Base-by-base conservation (phyloP, 1,284 basidiomycete genomes). In the Ceratobasidium papillatum region DNA sequence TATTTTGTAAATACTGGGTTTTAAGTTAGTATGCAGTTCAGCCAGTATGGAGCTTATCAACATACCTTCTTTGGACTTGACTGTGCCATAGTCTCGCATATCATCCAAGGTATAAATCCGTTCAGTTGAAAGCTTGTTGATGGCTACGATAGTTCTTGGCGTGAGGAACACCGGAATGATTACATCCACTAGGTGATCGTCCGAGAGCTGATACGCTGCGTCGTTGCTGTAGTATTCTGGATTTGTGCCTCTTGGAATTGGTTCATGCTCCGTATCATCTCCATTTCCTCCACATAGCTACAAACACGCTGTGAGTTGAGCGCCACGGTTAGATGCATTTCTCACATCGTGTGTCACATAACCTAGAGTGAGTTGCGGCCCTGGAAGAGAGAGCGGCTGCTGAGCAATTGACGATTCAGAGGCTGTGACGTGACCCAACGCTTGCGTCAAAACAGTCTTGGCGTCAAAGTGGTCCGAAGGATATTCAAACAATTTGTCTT, bases 261-360 rank as follows among this genome's bases (percentile, higher is more conserved):
- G 4, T 17, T 19, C 41, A 32, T 71, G 68, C 22, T 59, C 56
- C 2, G 68, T 71, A 25, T 71, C 68, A 38, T 71, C 68, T 7
- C 68, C 68, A 25, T 49, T 34, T 32, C 68, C 68, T 27, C 45
- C 68, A 61, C 68, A 71, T 45, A 47, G 14, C 68, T 71, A 30
- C 22, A 22, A 2, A 12, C 25, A 52, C 38, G n/a, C n/a, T 19
- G 12, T 56, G n/a, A 68, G 51, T 22, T 22, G 9, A 8, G 22
- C 19, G 5, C 17, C 12, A 9, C 11, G 38, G 14, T 8, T 41
- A 59, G 34, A 22, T 22, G 12, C 25, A 27, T 38, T 8, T 19
- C 68, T 47, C 36, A 71, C 68, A 49, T 71, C 68, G 11, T 59
- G 8, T 25, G 68, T 71, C 11, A 71, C 68, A 30, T 71, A 71